A percentile compares a stretch with the other conserved stretches of the same genome.
phyloP scores from a whole-genome alignment of 2,329 filamentous ascomycete species.

The Cladobotryum protrusum region DNA sequence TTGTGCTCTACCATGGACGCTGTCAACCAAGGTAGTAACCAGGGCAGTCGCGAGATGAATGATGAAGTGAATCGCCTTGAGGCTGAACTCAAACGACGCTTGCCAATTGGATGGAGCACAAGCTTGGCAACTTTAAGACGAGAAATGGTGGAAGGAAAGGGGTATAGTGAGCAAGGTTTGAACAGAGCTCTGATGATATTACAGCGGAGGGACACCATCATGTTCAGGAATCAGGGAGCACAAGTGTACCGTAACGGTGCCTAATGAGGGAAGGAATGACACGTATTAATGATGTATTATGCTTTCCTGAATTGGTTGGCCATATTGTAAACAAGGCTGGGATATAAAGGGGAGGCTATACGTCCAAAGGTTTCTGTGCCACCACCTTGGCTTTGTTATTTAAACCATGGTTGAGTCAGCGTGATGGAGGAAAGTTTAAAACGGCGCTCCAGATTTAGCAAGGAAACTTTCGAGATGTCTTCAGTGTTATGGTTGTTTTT shows the following conservation, averaged over 20 bases:
- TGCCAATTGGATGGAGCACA: constrained; percentile 95
- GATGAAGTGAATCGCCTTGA: constrained; percentile 85
- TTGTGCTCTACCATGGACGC: constrained; percentile 97
- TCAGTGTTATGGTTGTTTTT: no score
- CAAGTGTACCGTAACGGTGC: constrained; percentile 70
- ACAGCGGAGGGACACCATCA: constrained; percentile 80
- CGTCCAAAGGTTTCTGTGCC: no score
- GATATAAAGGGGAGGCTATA: no score
- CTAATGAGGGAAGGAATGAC: constrained; percentile 28
- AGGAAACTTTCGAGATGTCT: no score
- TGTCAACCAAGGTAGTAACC: constrained; percentile 79
- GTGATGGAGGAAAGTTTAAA: no score
- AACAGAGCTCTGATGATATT: constrained; percentile 80
- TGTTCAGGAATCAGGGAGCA: constrained; percentile 69
- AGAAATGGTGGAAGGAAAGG: constrained; percentile 88
- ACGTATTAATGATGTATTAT: background rate
- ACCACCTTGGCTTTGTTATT: no score
- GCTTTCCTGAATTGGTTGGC: background rate
- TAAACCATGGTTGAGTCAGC: no score
- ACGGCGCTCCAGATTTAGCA: no score
- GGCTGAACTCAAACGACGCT: constrained; percentile 74
- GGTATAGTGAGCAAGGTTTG: constrained; percentile 80
- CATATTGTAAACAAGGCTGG: background rate
- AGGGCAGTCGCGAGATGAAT: constrained; percentile 81
- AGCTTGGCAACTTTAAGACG: constrained; percentile 77